Percentiles rank a stretch among this genome's conserved stretches.
Conservation (phyloP, 139 green algal genomes). For the Picochlorum sp. region DNA sequence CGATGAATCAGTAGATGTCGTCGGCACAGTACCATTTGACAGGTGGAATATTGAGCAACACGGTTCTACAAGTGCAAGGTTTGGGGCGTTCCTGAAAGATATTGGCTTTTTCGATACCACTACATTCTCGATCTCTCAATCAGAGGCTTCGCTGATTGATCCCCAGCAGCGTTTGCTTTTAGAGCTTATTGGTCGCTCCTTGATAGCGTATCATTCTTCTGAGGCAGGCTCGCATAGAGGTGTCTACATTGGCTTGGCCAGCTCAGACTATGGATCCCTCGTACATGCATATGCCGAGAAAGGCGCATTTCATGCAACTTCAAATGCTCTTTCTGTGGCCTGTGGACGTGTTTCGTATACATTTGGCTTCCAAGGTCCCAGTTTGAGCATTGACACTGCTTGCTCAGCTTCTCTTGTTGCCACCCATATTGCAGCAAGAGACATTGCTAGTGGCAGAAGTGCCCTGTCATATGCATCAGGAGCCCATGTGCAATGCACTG, state of each 20-base stretch:
- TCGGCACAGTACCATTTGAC: constrained; percentile 31
- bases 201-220: background rate
- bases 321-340: constrained; percentile 46
- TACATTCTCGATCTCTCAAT: constrained; percentile 44
- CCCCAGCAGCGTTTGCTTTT: constrained; percentile 47
- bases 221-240: constrained; percentile 18
- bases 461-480: constrained; percentile 25
- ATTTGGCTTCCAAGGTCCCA: constrained; percentile 59
- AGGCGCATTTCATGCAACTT: constrained; percentile 59
- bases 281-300: constrained; percentile 23
- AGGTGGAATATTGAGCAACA: constrained; percentile 47
- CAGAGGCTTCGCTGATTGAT: constrained; percentile 64
- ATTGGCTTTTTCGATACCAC: constrained; percentile 58
- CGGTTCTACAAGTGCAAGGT: constrained; percentile 24
- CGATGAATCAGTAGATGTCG: constrained; percentile 25
- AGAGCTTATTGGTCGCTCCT: constrained; percentile 23
- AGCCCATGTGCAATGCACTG: constrained; percentile 36
- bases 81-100: constrained; percentile 42
- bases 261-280: constrained; percentile 60
- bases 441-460: constrained; percentile 7
- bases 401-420: constrained; percentile 56
- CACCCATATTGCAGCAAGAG: constrained; percentile 33
- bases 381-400: constrained; percentile 72
- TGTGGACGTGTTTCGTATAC: constrained; percentile 62
- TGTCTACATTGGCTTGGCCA: constrained; percentile 66